Evolutionary conservation across 2,329 filamentous ascomycete species (phyloP).

Genomic region (Orbilia blumenaviensis): DNA sequence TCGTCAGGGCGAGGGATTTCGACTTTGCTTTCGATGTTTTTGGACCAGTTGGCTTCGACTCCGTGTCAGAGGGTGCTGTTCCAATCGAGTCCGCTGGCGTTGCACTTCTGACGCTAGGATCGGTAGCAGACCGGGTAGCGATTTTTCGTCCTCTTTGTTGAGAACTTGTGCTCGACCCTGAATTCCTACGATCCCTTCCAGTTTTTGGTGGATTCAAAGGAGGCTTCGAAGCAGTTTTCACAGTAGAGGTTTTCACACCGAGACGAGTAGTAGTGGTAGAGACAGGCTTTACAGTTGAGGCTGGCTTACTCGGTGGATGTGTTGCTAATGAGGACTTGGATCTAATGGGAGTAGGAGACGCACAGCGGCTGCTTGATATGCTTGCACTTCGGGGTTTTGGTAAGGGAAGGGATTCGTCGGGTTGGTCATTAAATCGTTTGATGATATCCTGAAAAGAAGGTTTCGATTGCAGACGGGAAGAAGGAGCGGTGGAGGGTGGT

Average conservation of each 20-base stretch:
- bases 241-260: constrained; percentile 3
- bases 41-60: constrained; percentile 23
- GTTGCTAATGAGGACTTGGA: constrained; percentile 48
- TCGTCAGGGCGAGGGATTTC: constrained; percentile 15
- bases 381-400: constrained; percentile 46
- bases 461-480: constrained; percentile 40
- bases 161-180: constrained; percentile 43
- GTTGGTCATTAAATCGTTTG: constrained; percentile 50
- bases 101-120: constrained; percentile 38
- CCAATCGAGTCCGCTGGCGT: constrained; percentile 43
- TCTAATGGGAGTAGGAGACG: constrained; percentile 45
- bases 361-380: constrained; percentile 48
- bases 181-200: constrained; percentile 42
- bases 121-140: constrained; percentile 26
- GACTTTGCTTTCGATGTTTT: constrained; percentile 44
- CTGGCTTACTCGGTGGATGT: constrained; percentile 36
- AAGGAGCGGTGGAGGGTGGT: constrained; percentile 19
- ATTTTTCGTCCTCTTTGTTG: constrained; percentile 33
- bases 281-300: not conserved
- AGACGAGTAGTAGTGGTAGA: constrained; percentile 35
- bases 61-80: constrained; percentile 43
- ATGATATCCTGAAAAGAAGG: constrained; percentile 51
- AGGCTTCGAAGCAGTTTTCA: constrained; percentile 11
- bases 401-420: constrained; percentile 43
- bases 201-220: constrained; percentile 2